phyloP scores from a whole-genome alignment of 176 grass and related monocot genomes.

The Phoenix roebelenii region DNA sequence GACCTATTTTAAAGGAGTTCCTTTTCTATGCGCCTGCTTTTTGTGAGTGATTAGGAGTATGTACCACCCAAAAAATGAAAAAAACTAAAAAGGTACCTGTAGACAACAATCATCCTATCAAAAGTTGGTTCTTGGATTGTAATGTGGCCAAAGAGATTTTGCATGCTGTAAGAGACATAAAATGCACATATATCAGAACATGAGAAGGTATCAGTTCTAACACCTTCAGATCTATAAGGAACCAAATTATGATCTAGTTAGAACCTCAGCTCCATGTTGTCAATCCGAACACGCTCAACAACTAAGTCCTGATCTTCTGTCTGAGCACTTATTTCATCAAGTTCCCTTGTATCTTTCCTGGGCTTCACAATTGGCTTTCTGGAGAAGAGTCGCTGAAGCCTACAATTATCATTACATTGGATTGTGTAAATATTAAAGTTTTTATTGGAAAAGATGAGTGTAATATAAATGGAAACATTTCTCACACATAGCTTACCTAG shows the following conservation, averaged over 20 bases:
- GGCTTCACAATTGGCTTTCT: slow-evolving; percentile 21
- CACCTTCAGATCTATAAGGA: no score
- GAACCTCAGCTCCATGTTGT: slow-evolving; percentile 91
- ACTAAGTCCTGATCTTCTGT: slow-evolving; percentile 37
- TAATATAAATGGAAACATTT: no score
- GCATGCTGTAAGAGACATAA: slow-evolving; percentile 31
- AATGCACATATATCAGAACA: no score
- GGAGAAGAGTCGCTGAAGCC: slow-evolving; percentile 53
- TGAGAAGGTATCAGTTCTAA: no score
- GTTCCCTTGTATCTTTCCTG: slow-evolving; percentile 56
- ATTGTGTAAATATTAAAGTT: no score
- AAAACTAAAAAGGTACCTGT: slow-evolving; percentile 37
- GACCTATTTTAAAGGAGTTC: no score
- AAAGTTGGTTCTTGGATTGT: slow-evolving; percentile 96
- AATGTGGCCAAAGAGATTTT: slow-evolving; percentile 46
- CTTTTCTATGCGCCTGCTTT: no score
- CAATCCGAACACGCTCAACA: slow-evolving; percentile 66
- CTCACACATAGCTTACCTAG: slow-evolving; percentile 28
- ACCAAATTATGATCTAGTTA: background rate
- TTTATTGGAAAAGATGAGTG: no score
- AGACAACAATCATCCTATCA: slow-evolving; percentile 90
- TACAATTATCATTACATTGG: slow-evolving; percentile 9
- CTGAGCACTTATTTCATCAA: slow-evolving; percentile 39
- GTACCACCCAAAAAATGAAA: no score
- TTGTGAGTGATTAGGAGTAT: no score